Percentiles rank a stretch among this genome's conserved stretches.
These are phyloP conservation scores for Flaveria brownii DNA, from an alignment of 129 eudicot genomes.

Conservation along the genomic window DNA sequence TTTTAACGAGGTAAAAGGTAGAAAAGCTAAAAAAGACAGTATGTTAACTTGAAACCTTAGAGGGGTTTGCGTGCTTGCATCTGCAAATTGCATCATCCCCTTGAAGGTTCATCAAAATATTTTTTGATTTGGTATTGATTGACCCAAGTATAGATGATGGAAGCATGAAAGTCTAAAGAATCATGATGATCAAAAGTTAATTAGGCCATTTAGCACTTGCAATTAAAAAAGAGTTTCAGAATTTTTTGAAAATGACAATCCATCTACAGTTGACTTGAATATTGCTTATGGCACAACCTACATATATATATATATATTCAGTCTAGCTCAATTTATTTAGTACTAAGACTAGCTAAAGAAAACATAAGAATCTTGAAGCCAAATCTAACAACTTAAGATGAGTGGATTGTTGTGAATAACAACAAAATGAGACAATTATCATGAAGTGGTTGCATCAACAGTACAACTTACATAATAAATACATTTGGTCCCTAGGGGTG, in stretches of 20 bases:
- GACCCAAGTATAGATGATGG: neutral
- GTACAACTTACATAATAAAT: slow-evolving; percentile 26
- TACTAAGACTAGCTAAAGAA: neutral
- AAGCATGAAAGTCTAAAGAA: neutral
- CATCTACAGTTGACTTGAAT: slow-evolving; percentile 33
- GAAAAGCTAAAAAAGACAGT: neutral
- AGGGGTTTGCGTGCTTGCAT: too few species aligned
- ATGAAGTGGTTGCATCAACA: slow-evolving; percentile 30
- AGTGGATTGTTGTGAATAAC: slow-evolving; percentile 17
- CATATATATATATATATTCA: neutral
- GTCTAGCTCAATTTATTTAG: neutral
- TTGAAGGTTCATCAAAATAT: too few species aligned
- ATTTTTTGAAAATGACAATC: slow-evolving; percentile 26
- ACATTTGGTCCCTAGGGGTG: slow-evolving; percentile 21
- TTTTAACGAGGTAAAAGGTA: too few species aligned
- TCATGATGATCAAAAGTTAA: slow-evolving; percentile 16
- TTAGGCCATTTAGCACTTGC: slow-evolving; percentile 27
- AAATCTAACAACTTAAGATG: slow-evolving; percentile 9
- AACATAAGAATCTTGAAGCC: neutral
- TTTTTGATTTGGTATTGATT: neutral
- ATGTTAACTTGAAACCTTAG: too few species aligned
- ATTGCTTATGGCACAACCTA: slow-evolving; percentile 28
- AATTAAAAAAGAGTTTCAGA: slow-evolving; percentile 3
- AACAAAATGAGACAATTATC: slow-evolving; percentile 23
- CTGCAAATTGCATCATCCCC: too few species aligned